Evolutionary conservation across 768 basidiomycete genomes (phyloP), one percentile per base, ranked within the genome.

Genomic region (Tricholoma furcatifolium): DNA sequence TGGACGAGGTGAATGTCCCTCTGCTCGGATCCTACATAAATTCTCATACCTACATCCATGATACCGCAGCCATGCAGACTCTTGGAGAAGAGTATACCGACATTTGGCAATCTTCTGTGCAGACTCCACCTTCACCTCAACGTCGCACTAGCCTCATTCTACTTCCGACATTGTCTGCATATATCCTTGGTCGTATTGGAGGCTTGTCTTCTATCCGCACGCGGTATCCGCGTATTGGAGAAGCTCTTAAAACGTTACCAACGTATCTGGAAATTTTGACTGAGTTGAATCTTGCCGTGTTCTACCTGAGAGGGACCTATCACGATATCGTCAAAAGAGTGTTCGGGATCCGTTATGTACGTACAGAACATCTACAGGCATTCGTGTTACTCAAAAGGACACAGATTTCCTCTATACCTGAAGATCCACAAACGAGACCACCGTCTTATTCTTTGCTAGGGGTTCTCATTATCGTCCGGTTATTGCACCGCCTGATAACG

Each of bases 51-150:
- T 27, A 3, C n/a, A 8, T 18, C 21, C 34, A 31, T 43, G 31
- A 24, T 27, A 54, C 39, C 17, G 48, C 54, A 93, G 91, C 85
- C 14, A 79, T 77, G 9, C 91, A 93, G 67, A 92, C 88, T 4
- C 75, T 93, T 1, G 92, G 92, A n/a, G 92, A 94, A 67, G 92
- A 94, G 64, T 94, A 94, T 61, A 92, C 90, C 1, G 87, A 88
- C 61, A 84, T 88, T 31, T 90, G 91, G 88, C 82, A 85, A 58
- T 69, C 66, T 24, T 70, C 64, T 17, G 51, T 65, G 30, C 59
- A 67, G 4, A 54, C 65, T 23, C 76, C 76, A 18, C 86, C 83
- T 2, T 73, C 83, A 12, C 66, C 59, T 18, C 62, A 62, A 45
- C 62, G 72, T 8, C 80, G 87, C 18, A 65, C 75, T 14, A 74